Conservation (phyloP, 352 stramenopile genomes). For the Phytophthora kernoviae region DNA sequence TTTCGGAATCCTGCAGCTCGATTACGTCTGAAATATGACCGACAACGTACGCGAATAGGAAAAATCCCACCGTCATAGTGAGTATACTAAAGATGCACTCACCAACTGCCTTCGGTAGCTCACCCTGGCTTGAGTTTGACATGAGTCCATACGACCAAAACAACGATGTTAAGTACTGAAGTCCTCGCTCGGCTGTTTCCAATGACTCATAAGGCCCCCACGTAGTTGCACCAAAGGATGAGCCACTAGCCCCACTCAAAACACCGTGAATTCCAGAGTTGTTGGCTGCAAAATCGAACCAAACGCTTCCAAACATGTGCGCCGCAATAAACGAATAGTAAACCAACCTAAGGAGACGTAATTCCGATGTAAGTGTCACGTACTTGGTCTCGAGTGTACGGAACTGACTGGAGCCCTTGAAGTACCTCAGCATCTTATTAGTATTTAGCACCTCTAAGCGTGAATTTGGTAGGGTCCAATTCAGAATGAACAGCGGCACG, state of each 20-base stretch:
- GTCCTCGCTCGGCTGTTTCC: slow-evolving; percentile 18
- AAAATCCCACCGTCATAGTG: slow-evolving; percentile 66
- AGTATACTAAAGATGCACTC: slow-evolving; percentile 64
- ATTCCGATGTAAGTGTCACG: slow-evolving; percentile 53
- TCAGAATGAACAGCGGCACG: slow-evolving; percentile 50
- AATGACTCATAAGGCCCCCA: slow-evolving; percentile 37
- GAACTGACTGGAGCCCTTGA: slow-evolving; percentile 54
- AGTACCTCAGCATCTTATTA: slow-evolving; percentile 64
- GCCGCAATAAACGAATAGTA: slow-evolving; percentile 61
- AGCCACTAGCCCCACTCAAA: slow-evolving; percentile 18
- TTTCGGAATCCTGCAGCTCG: slow-evolving; percentile 60
- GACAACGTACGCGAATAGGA: slow-evolving; percentile 65
- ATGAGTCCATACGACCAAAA: slow-evolving; percentile 69
- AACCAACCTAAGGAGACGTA: slow-evolving; percentile 57
- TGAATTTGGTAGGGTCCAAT: slow-evolving; percentile 23
- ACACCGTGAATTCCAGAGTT: slow-evolving; percentile 42
- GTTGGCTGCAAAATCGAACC: slow-evolving; percentile 65
- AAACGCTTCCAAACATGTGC: slow-evolving; percentile 62
- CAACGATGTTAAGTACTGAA: slow-evolving; percentile 54
- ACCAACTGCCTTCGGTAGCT: slow-evolving; percentile 47
- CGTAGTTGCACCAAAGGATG: slow-evolving; percentile 35
- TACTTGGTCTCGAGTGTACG: slow-evolving; percentile 54
- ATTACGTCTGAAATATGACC: slow-evolving; percentile 67
- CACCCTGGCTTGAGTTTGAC: slow-evolving; percentile 58
- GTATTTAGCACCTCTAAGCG: slow-evolving; percentile 51